Evolutionary conservation across 345 rosid species (phyloP), one percentile per base, ranked within the genome.

Genomic region (Nephelium lappaceum): DNA sequence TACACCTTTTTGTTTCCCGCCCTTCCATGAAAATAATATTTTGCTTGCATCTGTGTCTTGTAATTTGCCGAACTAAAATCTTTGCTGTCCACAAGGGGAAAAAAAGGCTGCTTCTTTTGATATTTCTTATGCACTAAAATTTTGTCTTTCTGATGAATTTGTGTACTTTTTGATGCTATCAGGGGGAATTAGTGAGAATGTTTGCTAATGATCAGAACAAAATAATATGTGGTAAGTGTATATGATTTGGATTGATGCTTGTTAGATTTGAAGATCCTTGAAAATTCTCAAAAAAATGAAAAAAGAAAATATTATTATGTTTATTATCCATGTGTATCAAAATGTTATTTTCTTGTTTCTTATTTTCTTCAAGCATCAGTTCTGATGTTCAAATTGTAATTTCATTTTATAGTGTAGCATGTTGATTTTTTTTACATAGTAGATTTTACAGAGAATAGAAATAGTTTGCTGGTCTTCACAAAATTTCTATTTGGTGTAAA

Each of bases 151-250:
- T 79, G 67, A 76, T 62, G 47, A 5, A 51, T 61, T 51, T 73
- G 53, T 24, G 11, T 19, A 60, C 78, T 64, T 31, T 66, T 83
- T 81, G 61, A 41, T 58, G 65, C 69, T 81, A 63, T 81, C 89
- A 95, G 98, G 98, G 98, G 49, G 98, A 95, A 31, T 86, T 93
- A 78, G 98, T 95, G 88, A 92, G 84, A 87, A 88, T 82, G 74
- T 96, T 89, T 80, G 99, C 98, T 67, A 96, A 94, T 82, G 95
- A 89, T 81, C 98, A 93, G 85, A 88, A 88, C 88, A 94, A 96
- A 86, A 94, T 94, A 70, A 93, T 82, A 83, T 96, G 98, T 78
- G 98, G 99, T 94, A 90, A 82, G 97, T 85, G 49, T 65, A 19
- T 55, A n/a, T 73, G 62, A 31, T 73, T 39, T 70, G 49, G 45